Evolutionary conservation across 2,329 filamentous ascomycete species (phyloP), one percentile per base, ranked within the genome.

Genomic region (Penicillium sp.): DNA sequence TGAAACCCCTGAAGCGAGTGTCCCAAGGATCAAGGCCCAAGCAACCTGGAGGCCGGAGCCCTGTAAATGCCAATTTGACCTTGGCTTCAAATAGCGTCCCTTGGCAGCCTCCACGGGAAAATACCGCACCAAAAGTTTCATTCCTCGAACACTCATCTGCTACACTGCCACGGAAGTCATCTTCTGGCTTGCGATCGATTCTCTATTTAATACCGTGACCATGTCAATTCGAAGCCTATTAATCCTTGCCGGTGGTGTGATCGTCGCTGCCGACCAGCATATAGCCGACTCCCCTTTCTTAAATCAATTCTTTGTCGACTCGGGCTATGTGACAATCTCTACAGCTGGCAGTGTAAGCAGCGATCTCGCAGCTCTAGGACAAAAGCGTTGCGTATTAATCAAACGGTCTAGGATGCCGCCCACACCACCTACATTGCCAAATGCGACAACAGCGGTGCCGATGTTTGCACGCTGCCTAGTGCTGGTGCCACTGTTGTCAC

Each of bases 21-120:
- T 9, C 27, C 22, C 22, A 22, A 22, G 22, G 19, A 4, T 22
- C 22, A 22, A 9, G 39, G 35, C 39, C 49, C n/a, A 51, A 37
- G 16, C 35, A 54, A n/a, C 13, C 19, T 33, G 50, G 33, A 53
- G 22, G 36, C 51, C 7, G 27, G 51, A 54, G 37, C 24, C 36
- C 27, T 39, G 13, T 13, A 6, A 27, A 54, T 35, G 39, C 51
- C 51, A 54, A 44, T 44, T 22, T 27, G 39, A 54, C 19, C 51
- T 54, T 44, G 39, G 51, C 51, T 54, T 54, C 35, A 14, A 54
- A 54, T 44, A 54, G 51, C n/a, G 24, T 39, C 51, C 19, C 18
- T 54, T 44, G 39, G 39, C 51, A 36, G 37, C 24, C 27, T 27
- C 16, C 31, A 36, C 16, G 18, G 39, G 39, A 39, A 9, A 31